Base-by-base conservation (phyloP, 352 stramenopile species). In the Phytophthora sansomeana region DNA sequence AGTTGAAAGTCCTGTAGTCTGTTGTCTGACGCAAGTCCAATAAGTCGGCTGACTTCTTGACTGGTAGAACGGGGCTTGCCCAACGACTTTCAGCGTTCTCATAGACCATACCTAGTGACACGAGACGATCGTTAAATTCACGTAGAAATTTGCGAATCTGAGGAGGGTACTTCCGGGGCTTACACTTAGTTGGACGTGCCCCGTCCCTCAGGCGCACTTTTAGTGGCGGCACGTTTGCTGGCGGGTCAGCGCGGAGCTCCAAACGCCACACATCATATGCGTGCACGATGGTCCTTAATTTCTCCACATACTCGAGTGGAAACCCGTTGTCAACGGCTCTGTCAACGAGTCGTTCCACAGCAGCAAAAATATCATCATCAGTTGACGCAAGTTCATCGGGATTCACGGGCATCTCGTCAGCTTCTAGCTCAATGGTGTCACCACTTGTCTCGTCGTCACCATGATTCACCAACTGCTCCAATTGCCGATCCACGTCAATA, bases 401-500 rank as follows among this genome's bases (percentile, higher is more conserved):
- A 3, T 11, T 24, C 7, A 42, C 29, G 5, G 47, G 30, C 33
- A 38, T 13, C 3, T 59, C 29, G 33, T 49, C 48, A 13, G 19
- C 58, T n/a, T 47, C 42, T 4, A 51, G 7, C 36, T 49, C 19
- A 36, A 58, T 48, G 7, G 50, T 28, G 21, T 58, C 50, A 19
- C 36, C 50, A 26, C 24, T 39, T 3, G 10, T 39, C 11, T 39
- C 29, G 38, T 58, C 36, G 21, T 14, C 19, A 24, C 33, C 26
- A 29, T 26, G 41, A 38, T 39, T 35, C 2, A 36, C 60, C 19
- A 68, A 42, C n/a, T 59, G 42, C 16, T 58, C 49, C 0, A 67
- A 38, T 16, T 72, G 64, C 0, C 36, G n/a, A 4, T 72, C 29
- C 1, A 72, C 36, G n/a, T 72, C 57, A 33, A 72, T 63, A 1